These are phyloP conservation scores for Penicillium sp. DNA, from an alignment of 2,329 filamentous ascomycete species.

Conservation along the genomic window DNA sequence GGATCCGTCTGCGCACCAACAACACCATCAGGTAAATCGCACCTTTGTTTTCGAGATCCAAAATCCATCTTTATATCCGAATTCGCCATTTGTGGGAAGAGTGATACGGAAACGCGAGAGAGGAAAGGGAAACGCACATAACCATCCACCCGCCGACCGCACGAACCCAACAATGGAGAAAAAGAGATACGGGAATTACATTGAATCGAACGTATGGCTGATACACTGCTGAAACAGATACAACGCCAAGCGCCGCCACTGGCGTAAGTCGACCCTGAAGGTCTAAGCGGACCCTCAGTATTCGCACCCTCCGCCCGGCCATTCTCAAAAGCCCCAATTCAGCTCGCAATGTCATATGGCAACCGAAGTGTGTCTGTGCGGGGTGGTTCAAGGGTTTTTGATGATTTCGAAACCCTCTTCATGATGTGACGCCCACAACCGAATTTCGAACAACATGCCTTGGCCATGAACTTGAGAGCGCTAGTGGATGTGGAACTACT, in stretches of 20 bases:
- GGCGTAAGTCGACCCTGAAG: conserved; percentile 99
- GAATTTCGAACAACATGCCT: conserved; percentile 9
- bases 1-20: conserved; percentile 95
- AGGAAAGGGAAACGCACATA: neutral
- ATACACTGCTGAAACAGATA: conserved; percentile 56
- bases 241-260: conserved; percentile 99
- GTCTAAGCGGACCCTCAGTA: conserved; percentile 59
- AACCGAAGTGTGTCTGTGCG: conserved; percentile 16
- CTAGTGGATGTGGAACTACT: conserved; percentile 21
- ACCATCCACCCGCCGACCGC: conserved; percentile 1
- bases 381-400: conserved; percentile 16
- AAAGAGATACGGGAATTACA: neutral
- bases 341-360: conserved; percentile 21
- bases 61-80: neutral
- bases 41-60: conserved; percentile 9
- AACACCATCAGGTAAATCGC: conserved; percentile 95
- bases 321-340: conserved; percentile 22
- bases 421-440: conserved; percentile 16
- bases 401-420: conserved; percentile 19
- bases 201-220: conserved; percentile 1
- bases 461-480: conserved; percentile 14
- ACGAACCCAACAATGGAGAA: conserved; percentile 2
- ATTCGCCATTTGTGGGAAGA: conserved; percentile 2
- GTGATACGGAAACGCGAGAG: neutral
- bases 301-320: conserved; percentile 38